A percentile compares a stretch with the other conserved stretches of the same genome.
Evolutionary conservation across 2,329 filamentous ascomycete genomes (phyloP).

Genomic region (Diaporthe amygdali): DNA sequence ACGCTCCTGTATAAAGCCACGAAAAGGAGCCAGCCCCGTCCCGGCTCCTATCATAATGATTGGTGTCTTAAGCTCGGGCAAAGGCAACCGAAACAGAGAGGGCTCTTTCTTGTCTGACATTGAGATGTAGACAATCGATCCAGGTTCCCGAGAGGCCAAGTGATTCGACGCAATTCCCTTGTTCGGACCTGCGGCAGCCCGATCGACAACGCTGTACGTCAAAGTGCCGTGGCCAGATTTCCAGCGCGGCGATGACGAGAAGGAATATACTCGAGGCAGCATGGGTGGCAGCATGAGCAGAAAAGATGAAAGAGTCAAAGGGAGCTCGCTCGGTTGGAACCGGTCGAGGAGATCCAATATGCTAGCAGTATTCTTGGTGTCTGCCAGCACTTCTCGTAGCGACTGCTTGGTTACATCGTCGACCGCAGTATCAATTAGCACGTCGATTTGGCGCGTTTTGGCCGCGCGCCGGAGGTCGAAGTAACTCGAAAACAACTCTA

Average conservation of each 20-base stretch:
- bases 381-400: neutral
- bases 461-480: conserved; percentile 76
- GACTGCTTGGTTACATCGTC: neutral
- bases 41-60: conserved; percentile 57
- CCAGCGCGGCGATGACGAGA: conserved; percentile 74
- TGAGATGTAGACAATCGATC: neutral
- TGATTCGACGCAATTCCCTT: conserved; percentile 24
- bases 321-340: neutral
- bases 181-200: conserved; percentile 53
- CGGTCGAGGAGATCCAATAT: neutral
- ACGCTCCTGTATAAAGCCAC: conserved; percentile 42
- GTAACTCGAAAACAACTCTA: conserved; percentile 69
- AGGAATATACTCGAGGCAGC: conserved; percentile 78
- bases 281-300: conserved; percentile 77
- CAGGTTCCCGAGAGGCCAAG: neutral
- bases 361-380: neutral
- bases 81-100: neutral
- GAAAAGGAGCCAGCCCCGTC: conserved; percentile 52
- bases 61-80: conserved; percentile 40
- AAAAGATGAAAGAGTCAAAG: conserved; percentile 63
- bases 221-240: conserved; percentile 64
- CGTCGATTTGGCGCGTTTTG: conserved; percentile 51
- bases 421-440: neutral
- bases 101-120: neutral
- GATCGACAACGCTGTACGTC: conserved; percentile 71